Percentiles rank a stretch among this genome's conserved stretches.
Evolutionary conservation across 1,284 basidiomycete species (phyloP).

Genomic region (Exobasidium cylindrosporum): DNA sequence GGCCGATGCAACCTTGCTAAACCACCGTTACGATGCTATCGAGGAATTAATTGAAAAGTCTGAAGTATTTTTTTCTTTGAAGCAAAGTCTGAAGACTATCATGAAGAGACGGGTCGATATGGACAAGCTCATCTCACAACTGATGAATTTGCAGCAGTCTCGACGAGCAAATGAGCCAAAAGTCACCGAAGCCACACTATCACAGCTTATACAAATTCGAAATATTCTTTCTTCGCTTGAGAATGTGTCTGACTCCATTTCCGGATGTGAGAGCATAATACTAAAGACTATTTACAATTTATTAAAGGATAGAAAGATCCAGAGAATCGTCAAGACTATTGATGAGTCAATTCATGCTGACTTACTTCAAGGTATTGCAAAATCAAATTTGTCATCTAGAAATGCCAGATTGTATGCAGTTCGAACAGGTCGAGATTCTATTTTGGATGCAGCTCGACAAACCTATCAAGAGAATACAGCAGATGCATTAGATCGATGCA

Average conservation of each 20-base stretch:
- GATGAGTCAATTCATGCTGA: constrained; percentile 3
- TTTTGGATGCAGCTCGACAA: constrained; percentile 16
- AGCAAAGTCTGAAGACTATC: constrained; percentile 1
- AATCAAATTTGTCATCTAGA: constrained; percentile 5
- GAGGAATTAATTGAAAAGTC: constrained; percentile 7
- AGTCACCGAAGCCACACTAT: not conserved
- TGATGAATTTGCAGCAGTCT: not conserved
- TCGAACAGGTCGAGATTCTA: constrained; percentile 4
- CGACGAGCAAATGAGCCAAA: not conserved
- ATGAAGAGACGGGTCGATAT: constrained; percentile 7
- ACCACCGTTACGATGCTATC: constrained; percentile 12
- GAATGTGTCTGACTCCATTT: not conserved
- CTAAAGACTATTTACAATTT: not conserved
- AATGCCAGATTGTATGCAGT: not conserved
- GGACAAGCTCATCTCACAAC: constrained; percentile 12
- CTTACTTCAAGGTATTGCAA: constrained; percentile 7
- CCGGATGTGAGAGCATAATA: not conserved
- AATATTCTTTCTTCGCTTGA: not conserved
- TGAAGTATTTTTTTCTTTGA: not conserved
- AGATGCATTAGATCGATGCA: constrained; percentile 1
- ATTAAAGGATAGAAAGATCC: not conserved
- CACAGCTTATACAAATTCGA: not conserved
- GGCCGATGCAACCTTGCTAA: constrained; percentile 2
- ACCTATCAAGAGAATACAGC: constrained; percentile 16
- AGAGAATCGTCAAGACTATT: not conserved